Evolutionary conservation across 139 green algal species (phyloP), one percentile per base, ranked within the genome.

Genomic region (Nannochloris sp.): DNA sequence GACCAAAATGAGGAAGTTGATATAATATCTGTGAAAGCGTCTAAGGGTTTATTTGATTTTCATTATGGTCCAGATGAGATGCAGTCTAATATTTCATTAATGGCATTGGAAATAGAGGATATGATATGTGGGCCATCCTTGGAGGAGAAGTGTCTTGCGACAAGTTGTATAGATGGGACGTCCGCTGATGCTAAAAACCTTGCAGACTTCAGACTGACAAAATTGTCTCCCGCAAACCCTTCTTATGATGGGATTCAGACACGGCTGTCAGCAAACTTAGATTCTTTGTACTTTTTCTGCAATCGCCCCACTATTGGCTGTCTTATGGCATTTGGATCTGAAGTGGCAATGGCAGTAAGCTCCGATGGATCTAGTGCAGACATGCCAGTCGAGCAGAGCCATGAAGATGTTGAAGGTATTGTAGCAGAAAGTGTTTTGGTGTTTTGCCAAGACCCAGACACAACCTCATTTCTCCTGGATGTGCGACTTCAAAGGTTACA

Each of bases 281-380:
- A 68, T 16, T 37, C 34, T 9, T 71, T 96, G 5, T 79, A 76
- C 34, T 87, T 95, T 48, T 85, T 76, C 64, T 87, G 78, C 73
- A 91, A 95, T 62, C 85, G 90, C 2, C 90, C 88, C 53, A 96
- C 89, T 0, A 67, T 97, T 8, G 89, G 81, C 1, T 86, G 91
- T 0, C 66, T 97, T 31, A 96, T 96, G 69, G 76, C 71, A 5
- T 67, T 95, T 19, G 87, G 83, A 1, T 21, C 57, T 3, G 90
- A 96, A 71, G 54, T 96, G 34, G 73, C 27, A 5, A 64, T 49
- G 2, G 77, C 66, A 15, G 31, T 31, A 9, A 55, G 14, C 31
- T 44, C 14, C 2, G 9, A 49, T 1, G 51, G 60, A 43, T 37
- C 10, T 5, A 43, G 27, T 27, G 8, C 14, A 40, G 34, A 40